Base-by-base conservation (phyloP, 768 basidiomycete species). In the Boletus subcaerulescens region DNA sequence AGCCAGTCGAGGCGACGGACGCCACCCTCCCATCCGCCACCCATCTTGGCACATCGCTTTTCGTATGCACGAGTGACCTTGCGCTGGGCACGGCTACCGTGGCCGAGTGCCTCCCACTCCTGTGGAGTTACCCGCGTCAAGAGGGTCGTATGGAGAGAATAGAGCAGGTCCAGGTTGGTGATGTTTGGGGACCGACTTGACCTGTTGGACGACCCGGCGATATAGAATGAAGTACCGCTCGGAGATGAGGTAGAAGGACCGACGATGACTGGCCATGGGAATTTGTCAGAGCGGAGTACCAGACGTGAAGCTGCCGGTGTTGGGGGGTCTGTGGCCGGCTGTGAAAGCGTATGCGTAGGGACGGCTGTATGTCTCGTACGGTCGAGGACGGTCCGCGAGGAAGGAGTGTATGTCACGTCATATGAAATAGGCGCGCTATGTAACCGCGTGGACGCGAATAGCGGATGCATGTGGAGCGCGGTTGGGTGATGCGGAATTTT, bases 11-110 rank as follows among this genome's bases (percentile, higher is more conserved):
- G 67, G 47, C 86, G 72, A 44, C 84, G 77, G 29, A 89, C 82
- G n/a, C 86, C 86, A 18, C 77, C 76, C 26, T 85, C 83, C 85
- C 84, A 86, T 13, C 83, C 84, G 2, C 81, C 85, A 26, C 84
- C 84, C 84, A 80, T 76, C 59, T 74, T 76, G 52, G 74, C 71
- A 55, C 86, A 88, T 32, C 87, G 73, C 57, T 77, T 76, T 65
- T 87, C 81, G 60, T 87, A 88, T 33, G 84, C 84, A 26, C 74
- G 74, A 17, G 83, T 76, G 17, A 84, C 78, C 57, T 79, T 80
- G 46, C 83, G 77, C 65, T 87, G 86, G 24, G 75, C 74, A 4
- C 77, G 76, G 60, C 80, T 81, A 13, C 79, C 78, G 46, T 77
- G 71, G 0, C 83, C 84, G 5, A 88, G 75, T 0, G 75, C 68